Base-by-base conservation (phyloP, 306 rosid genomes). In the Corylus heterophylla region DNA sequence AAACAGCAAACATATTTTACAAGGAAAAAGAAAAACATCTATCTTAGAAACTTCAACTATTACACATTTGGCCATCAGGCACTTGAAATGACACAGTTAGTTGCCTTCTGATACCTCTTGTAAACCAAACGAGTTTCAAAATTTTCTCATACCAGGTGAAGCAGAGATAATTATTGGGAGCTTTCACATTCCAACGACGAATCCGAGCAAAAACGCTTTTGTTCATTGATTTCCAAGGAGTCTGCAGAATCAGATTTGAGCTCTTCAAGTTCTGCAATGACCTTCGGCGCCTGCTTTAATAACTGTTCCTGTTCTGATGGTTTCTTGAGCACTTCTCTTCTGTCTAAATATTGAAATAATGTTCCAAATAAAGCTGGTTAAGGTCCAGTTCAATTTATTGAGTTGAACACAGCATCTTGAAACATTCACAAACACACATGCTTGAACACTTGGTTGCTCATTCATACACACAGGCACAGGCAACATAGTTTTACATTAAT, bases 241-340 rank as follows among this genome's bases (percentile, higher is more conserved):
- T 3, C 14, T 9, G 17, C 11, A 59, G 66, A 59, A 59, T 59
- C 16, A 22, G 35, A 59, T 59, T 12, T 22, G 14, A 25, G 37
- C 66, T 83, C 74, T 78, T 69, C 79, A 25, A 81, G 49, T 29
- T 89, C 97, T 68, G 98, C 88, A 80, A 93, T 83, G 54, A 91
- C 86, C 70, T 79, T 79, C 48, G 91, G 97, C 73, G 78, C 74
- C 37, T 83, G 83, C 64, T 79, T 75, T 50, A 91, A 67, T 37
- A 90, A 62, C 13, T 92, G 87, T 54, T 87, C 77, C 82, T 89
- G 92, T 80, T 91, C 93, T 11, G 75, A 73, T 44, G 85, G 86
- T 25, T 75, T 79, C 85, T 85, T 82, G 63, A 93, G 91, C 73
- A 85, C 82, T 74, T 66, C 35, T 73, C 83, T 89, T 79, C 45